These are phyloP conservation scores for Saturnispora bothae DNA, from an alignment of 805 yeast genomes.

Conservation along the genomic window DNA sequence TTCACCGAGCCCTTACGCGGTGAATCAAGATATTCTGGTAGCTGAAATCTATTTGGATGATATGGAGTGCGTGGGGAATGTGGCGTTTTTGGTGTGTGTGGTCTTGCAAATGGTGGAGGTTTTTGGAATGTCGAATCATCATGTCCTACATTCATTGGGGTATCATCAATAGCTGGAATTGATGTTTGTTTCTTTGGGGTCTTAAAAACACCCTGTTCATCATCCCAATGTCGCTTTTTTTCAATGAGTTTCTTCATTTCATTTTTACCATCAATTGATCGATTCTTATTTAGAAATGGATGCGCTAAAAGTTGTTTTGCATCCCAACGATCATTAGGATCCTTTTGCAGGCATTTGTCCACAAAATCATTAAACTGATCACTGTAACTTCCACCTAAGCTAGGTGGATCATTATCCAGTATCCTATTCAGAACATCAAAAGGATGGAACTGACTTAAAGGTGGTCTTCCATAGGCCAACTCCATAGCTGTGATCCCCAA, in stretches of 20 bases:
- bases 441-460: slow-evolving; percentile 44
- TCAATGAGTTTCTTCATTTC: slow-evolving; percentile 31
- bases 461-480: slow-evolving; percentile 63
- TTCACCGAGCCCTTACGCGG: slow-evolving; percentile 11
- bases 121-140: slow-evolving; percentile 1
- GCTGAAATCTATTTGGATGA: not conserved
- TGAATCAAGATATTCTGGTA: slow-evolving; percentile 4
- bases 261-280: slow-evolving; percentile 19
- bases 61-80: slow-evolving; percentile 14
- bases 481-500: slow-evolving; percentile 72
- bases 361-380: slow-evolving; percentile 57
- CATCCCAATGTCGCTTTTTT: slow-evolving; percentile 35
- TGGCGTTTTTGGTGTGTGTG: slow-evolving; percentile 12
- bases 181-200: too few relatives aligned
- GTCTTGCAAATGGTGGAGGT: slow-evolving; percentile 3
- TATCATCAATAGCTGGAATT: too few relatives aligned
- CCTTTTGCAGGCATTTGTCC: slow-evolving; percentile 55
- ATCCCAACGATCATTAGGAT: slow-evolving; percentile 55
- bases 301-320: slow-evolving; percentile 56
- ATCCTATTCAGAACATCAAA: slow-evolving; percentile 44
- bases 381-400: slow-evolving; percentile 25
- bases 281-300: slow-evolving; percentile 40
- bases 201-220: slow-evolving; percentile 25
- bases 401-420: slow-evolving; percentile 40
- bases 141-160: not conserved